Base-by-base conservation (phyloP, 1,284 basidiomycete genomes). In the Ustilago trichophora region DNA sequence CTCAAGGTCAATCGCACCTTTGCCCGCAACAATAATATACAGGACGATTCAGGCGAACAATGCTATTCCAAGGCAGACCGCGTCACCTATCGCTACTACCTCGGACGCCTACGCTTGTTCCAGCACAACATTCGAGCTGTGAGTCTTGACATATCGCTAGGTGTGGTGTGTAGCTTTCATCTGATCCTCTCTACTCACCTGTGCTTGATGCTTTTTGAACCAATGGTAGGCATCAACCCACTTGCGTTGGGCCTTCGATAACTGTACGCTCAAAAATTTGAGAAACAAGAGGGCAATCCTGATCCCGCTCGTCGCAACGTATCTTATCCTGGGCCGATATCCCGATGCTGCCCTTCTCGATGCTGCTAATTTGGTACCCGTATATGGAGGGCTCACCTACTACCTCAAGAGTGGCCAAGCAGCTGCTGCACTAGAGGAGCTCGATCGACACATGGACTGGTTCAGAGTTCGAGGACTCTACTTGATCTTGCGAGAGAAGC, bases 81-180 rank as follows among this genome's bases (percentile, higher is more conserved):
- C 9, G 81, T 82, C 24, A 77, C 78, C 0, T 84, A 82, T 59
- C 68, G 73, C 11, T 84, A 83, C 64, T 83, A 83, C 48, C 63
- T 83, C 13, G 83, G 83, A 6, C 73, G 83, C 26, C 65, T 84
- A 29, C 74, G 78, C 24, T 69, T 84, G 6, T 81, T 81, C 38
- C 83, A 84, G 41, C 73, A 83, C 42, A 70, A 82, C 7, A 72
- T 84, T 22, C 74, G 81, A 16, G 67, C 73, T 25, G 78, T 78
- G 47, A 46, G 76, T 54, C 27, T 13, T 29, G 27, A 29, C 7
- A 29, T n/a, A n/a, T n/a, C n/a, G n/a, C n/a, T n/a, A n/a, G n/a
- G n/a, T n/a, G n/a, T n/a, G n/a, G n/a, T n/a, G n/a, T n/a, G n/a
- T n/a, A n/a, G n/a, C n/a, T n/a, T n/a, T n/a, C n/a, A n/a, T n/a